A percentile compares a stretch with the other conserved stretches of the same genome.
phyloP scores from a whole-genome alignment of 2,329 filamentous ascomycete genomes.

The Colletotrichum nymphaeae region DNA sequence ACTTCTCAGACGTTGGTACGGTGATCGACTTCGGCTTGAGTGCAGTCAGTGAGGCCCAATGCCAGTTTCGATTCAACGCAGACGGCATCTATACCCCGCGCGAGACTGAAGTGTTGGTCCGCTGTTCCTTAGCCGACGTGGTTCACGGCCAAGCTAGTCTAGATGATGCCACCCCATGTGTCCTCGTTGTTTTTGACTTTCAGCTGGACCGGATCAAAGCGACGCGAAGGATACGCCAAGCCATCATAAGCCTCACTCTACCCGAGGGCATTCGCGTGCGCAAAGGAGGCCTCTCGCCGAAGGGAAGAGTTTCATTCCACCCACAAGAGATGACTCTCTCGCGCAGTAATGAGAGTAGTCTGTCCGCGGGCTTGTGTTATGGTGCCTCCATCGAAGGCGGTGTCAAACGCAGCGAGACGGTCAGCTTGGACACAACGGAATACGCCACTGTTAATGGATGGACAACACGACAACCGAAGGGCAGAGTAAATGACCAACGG shows the following conservation, averaged over 20 bases:
- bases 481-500: neutral
- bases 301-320: neutral
- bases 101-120: neutral
- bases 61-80: neutral
- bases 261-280: neutral
- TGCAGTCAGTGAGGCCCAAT: neutral
- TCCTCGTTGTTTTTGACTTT: neutral
- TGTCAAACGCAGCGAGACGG: neutral
- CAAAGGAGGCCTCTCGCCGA: neutral
- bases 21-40: neutral
- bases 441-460: neutral
- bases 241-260: neutral
- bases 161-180: neutral
- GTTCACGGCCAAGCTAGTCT: neutral
- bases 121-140: neutral
- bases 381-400: neutral
- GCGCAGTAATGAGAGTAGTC: neutral
- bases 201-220: neutral
- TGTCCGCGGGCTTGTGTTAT: neutral
- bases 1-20: neutral
- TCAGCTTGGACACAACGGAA: neutral
- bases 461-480: neutral
- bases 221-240: neutral
- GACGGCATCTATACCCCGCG: neutral
- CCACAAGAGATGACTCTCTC: neutral